Percentiles rank a stretch among this genome's conserved stretches.
Conservation (phyloP, 768 basidiomycete species). For the Boletus insuetus region DNA sequence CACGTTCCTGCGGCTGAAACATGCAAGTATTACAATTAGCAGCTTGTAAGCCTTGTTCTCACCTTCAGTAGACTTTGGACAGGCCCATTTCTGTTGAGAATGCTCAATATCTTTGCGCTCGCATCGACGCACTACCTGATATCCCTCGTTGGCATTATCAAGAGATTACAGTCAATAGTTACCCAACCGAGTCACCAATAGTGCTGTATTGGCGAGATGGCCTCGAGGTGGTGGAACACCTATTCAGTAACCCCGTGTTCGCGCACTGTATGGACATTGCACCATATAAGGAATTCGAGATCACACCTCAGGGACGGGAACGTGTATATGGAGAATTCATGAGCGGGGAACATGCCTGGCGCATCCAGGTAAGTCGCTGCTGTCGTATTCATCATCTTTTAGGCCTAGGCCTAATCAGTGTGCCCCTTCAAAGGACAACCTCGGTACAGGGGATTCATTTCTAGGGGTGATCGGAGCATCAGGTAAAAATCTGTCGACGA, state of each 20-base stretch:
- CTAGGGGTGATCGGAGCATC: background rate
- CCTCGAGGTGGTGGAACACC: conserved; percentile 24
- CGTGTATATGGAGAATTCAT: background rate
- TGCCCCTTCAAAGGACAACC: too few relatives aligned
- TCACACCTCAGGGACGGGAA: background rate
- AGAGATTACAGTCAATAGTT: background rate
- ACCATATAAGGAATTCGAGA: conserved; percentile 8
- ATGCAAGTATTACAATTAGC: background rate
- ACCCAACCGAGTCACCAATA: background rate
- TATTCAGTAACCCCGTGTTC: conserved; percentile 26
- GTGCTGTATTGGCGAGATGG: conserved; percentile 18
- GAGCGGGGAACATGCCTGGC: background rate
- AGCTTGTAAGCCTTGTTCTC: too few relatives aligned
- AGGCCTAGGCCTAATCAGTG: too few relatives aligned
- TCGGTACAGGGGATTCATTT: background rate
- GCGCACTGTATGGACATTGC: background rate
- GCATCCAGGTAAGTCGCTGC: background rate
- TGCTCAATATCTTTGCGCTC: background rate
- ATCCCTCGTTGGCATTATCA: background rate
- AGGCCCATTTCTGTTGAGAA: too few relatives aligned
- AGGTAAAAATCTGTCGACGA: background rate
- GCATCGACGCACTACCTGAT: background rate
- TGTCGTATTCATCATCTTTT: too few relatives aligned
- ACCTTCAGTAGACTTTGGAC: too few relatives aligned
- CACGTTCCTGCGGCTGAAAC: background rate